Evolutionary conservation across 2,329 filamentous ascomycete species (phyloP), one percentile per base, ranked within the genome.

Genomic region (Lizonia empirigonia): DNA sequence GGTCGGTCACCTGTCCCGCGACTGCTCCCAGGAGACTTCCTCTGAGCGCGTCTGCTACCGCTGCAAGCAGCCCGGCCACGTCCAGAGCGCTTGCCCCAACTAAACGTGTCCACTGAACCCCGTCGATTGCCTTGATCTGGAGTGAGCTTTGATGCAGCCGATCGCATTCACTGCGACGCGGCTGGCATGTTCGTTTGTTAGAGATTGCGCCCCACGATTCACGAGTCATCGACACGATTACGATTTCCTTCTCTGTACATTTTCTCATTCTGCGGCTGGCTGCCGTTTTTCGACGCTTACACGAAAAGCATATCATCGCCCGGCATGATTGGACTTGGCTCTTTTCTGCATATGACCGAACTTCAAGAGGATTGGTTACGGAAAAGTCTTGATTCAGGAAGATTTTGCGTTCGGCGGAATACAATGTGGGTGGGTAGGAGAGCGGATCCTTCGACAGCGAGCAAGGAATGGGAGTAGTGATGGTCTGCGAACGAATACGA

Each of bases 41-140:
- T 84, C 85, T 71, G 93, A 97, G 84, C 93, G 95, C 76, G 91
- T 96, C 74, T 99, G 94, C 88, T 99, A 99, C 85, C 96, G 95
- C 83, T 97, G 85, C 83, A 86, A 86, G 79, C 82, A 88, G 76
- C 83, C 85, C 64, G 92, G 93, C 67, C 93, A 97, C 80, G 88
- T 97, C 74, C 93, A 97, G 85, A 86, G 90, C 67, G 85, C 89
- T 70, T 99, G 94, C 87, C 90, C 93, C 71, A 91, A 89, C 82
- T 90, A 88, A 77, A 67, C 50, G 63, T 65, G 36, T 50, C 47
- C 40, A 48, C 38, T 42, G 48, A 53, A 54, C 60, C 47, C 55
- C 57, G 63, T 67, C 63, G 68, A 64, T 65, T 61, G 60, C 56
- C 39, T 57, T 63, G 59, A 60, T 65, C 61, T 65, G 62, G 64